A percentile compares a stretch with the other conserved stretches of the same genome.
Conservation (phyloP, 2,329 filamentous ascomycete genomes). For the Ophiostoma australiae region DNA sequence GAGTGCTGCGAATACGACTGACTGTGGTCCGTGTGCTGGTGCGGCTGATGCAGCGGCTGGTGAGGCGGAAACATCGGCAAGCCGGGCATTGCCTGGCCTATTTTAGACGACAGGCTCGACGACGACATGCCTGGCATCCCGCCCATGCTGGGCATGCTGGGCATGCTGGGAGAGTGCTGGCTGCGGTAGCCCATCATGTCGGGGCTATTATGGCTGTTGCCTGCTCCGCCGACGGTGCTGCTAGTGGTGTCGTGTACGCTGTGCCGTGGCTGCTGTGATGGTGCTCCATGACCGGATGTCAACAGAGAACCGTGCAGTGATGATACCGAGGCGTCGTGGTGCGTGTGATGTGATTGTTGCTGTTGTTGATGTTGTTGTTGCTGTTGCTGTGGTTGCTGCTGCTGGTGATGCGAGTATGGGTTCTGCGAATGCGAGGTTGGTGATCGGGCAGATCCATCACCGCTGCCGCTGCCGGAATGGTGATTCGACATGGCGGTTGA, state of each 20-base stretch:
- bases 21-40: conserved; percentile 13
- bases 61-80: conserved; percentile 20
- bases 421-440: background rate
- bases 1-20: background rate
- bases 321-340: background rate
- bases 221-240: background rate
- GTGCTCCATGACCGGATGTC: conserved; percentile 1
- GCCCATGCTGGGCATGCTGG: conserved; percentile 15
- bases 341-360: background rate
- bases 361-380: conserved; percentile 1
- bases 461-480: conserved; percentile 8
- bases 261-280: background rate
- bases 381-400: conserved; percentile 14
- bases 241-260: background rate
- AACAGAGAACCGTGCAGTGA: background rate
- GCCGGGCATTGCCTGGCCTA: conserved; percentile 11
- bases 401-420: background rate
- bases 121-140: conserved; percentile 14
- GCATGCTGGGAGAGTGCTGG: conserved; percentile 12
- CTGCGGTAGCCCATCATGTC: conserved; percentile 20
- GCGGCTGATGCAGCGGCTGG: conserved; percentile 13
- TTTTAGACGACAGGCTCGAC: conserved; percentile 16
- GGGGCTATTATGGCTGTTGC: conserved; percentile 9
- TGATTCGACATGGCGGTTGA: conserved; percentile 4
- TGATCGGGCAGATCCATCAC: background rate